phyloP scores from a whole-genome alignment of 2,329 filamentous ascomycete genomes.

The Trichothecium sympodiale region DNA sequence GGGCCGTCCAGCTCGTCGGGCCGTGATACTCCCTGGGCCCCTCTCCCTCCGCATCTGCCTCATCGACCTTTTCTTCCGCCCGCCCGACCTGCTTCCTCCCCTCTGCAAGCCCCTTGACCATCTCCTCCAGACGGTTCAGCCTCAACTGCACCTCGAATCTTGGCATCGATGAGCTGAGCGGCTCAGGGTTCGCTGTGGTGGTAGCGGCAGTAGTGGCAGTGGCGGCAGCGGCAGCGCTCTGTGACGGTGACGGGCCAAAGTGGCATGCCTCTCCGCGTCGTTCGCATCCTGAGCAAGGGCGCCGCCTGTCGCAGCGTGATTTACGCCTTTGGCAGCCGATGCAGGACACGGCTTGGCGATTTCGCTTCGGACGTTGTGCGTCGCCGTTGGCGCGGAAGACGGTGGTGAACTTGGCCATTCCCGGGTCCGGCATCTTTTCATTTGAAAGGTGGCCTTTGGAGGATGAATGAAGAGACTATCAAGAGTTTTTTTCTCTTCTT shows the following conservation, averaged over 20 bases:
- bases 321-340: constrained; percentile 29
- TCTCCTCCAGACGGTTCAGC: constrained; percentile 27
- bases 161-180: neutral
- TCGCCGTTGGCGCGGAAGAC: constrained; percentile 25
- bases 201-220: neutral
- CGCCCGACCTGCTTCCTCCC: constrained; percentile 1
- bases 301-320: constrained; percentile 28
- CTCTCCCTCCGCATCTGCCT: constrained; percentile 6
- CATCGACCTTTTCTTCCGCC: neutral
- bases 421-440: constrained; percentile 13
- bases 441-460: no score
- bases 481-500: no score
- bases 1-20: constrained; percentile 27
- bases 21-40: constrained; percentile 20
- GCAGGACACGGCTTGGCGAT: constrained; percentile 30
- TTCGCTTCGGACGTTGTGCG: constrained; percentile 23
- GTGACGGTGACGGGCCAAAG: constrained; percentile 15
- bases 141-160: constrained; percentile 26
- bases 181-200: no score
- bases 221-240: constrained; percentile 1
- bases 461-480: no score
- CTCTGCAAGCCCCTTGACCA: constrained; percentile 25
- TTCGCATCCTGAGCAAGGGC: constrained; percentile 27
- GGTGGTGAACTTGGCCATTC: constrained; percentile 13
- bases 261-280: constrained; percentile 25